These are phyloP conservation scores for Myriangium duriaei DNA, from an alignment of 2,329 filamentous ascomycete genomes.

Conservation along the genomic window DNA sequence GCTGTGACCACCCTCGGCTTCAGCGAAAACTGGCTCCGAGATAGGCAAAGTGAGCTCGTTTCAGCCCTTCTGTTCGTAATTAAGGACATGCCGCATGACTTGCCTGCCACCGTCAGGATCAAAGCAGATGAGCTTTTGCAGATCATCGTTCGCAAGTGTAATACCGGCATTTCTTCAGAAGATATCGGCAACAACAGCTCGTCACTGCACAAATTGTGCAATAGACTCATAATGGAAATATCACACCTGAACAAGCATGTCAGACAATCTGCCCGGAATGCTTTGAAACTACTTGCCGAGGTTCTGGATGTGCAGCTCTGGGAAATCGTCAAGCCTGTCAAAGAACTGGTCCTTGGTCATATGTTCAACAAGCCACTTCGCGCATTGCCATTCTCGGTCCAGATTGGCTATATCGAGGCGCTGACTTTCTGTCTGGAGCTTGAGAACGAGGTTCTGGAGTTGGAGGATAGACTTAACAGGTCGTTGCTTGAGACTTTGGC, in stretches of 20 bases:
- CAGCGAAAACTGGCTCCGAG: slow-evolving; percentile 68
- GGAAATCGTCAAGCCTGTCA: slow-evolving; percentile 80
- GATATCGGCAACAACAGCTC: slow-evolving; percentile 57
- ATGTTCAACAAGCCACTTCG: slow-evolving; percentile 93
- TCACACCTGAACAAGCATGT: slow-evolving; percentile 95
- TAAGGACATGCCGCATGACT: slow-evolving; percentile 91
- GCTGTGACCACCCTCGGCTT: slow-evolving; percentile 75
- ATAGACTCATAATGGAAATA: slow-evolving; percentile 75
- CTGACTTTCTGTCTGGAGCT: slow-evolving; percentile 90
- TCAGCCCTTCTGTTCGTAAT: slow-evolving; percentile 92
- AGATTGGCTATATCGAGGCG: slow-evolving; percentile 97
- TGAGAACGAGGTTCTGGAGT: slow-evolving; percentile 76
- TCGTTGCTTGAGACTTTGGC: slow-evolving; percentile 88
- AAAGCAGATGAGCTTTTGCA: slow-evolving; percentile 76
- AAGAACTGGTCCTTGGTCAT: slow-evolving; percentile 74
- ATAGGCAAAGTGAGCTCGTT: slow-evolving; percentile 76
- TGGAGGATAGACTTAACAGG: slow-evolving; percentile 83
- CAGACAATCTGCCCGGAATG: slow-evolving; percentile 70
- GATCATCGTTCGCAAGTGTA: slow-evolving; percentile 64
- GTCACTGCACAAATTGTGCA: slow-evolving; percentile 63
- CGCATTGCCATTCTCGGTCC: slow-evolving; percentile 82
- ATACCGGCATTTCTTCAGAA: slow-evolving; percentile 65
- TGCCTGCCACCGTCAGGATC: slow-evolving; percentile 77
- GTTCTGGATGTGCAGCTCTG: slow-evolving; percentile 67
- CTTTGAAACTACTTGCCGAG: slow-evolving; percentile 69